Evolutionary conservation across 306 rosid species (phyloP).

Genomic region (Medicago arabica): DNA sequence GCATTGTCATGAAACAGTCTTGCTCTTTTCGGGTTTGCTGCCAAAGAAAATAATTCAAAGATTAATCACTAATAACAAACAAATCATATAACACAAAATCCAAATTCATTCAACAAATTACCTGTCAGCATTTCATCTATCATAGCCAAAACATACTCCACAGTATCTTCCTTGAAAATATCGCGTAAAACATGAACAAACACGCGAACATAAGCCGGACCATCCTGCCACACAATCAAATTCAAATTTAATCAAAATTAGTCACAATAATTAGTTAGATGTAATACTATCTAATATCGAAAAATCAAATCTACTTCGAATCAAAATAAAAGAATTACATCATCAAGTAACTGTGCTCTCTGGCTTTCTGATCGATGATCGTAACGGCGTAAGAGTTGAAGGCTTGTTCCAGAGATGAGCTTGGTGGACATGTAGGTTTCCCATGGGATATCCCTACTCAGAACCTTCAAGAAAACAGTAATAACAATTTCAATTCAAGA

Average conservation of each 20-base stretch:
- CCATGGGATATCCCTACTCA: conserved; percentile 96
- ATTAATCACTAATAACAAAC: conserved; percentile 21
- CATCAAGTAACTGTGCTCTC: conserved; percentile 89
- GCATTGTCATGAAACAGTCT: conserved; percentile 84
- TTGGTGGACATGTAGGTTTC: conserved; percentile 96
- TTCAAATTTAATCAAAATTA: neutral
- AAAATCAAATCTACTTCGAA: conserved; percentile 21
- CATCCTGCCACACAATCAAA: conserved; percentile 70
- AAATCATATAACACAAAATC: neutral
- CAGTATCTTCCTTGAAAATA: conserved; percentile 90
- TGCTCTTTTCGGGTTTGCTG: conserved; percentile 93
- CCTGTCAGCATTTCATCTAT: conserved; percentile 93
- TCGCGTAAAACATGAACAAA: conserved; percentile 84
- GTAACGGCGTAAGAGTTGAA: conserved; percentile 92
- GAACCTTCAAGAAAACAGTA: conserved; percentile 58
- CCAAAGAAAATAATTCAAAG: conserved; percentile 37
- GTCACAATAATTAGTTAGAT: no score
- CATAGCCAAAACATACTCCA: conserved; percentile 88
- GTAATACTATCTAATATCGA: no score
- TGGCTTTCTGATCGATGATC: conserved; percentile 82
- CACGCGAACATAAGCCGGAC: conserved; percentile 86
- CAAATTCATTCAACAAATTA: conserved; percentile 35
- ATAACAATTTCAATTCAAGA: conserved; percentile 33
- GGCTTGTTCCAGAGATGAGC: conserved; percentile 88
- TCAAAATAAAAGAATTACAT: conserved; percentile 54